A percentile compares a stretch with the other conserved stretches of the same genome.
These are phyloP conservation scores for Catharanthus roseus DNA, from an alignment of 257 asterid genomes.

Conservation along the genomic window DNA sequence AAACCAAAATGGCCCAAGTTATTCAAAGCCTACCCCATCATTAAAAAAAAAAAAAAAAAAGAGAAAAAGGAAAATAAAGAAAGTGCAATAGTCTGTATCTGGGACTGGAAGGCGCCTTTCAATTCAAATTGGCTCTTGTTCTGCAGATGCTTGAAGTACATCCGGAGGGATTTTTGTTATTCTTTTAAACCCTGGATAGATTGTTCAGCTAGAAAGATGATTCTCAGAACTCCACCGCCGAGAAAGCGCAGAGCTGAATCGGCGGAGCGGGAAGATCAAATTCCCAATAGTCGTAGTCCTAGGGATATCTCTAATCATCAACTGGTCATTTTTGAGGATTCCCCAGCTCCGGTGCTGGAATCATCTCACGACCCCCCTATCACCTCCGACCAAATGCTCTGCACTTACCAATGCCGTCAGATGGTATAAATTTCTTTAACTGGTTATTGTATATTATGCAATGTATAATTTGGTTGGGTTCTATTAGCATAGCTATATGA, in stretches of 20 bases:
- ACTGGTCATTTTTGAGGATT: slow-evolving; percentile 72
- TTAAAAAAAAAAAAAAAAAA: too few relatives aligned
- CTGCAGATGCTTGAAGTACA: neutral
- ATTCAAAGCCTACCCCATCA: too few relatives aligned
- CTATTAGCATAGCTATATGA: too few relatives aligned
- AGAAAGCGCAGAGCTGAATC: slow-evolving; percentile 76
- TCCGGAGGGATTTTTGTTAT: neutral
- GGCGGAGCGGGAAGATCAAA: slow-evolving; percentile 29
- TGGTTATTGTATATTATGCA: neutral
- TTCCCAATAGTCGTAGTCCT: slow-evolving; percentile 35
- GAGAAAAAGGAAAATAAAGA: too few relatives aligned
- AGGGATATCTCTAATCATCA: slow-evolving; percentile 40
- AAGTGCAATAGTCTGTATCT: too few relatives aligned
- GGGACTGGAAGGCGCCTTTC: slow-evolving; percentile 10
- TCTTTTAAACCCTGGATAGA: neutral
- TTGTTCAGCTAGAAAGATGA: slow-evolving; percentile 31
- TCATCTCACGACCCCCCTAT: slow-evolving; percentile 47
- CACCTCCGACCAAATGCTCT: slow-evolving; percentile 77
- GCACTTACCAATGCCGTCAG: slow-evolving; percentile 98
- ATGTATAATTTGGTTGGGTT: neutral
- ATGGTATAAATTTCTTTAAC: slow-evolving; percentile 49
- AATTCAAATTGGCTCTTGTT: slow-evolving; percentile 1
- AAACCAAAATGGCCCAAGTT: too few relatives aligned
- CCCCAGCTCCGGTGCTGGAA: slow-evolving; percentile 44
- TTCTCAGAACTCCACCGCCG: slow-evolving; percentile 75